phyloP scores from a whole-genome alignment of 164 flowering plant species.

The Nelumbo lutea region DNA sequence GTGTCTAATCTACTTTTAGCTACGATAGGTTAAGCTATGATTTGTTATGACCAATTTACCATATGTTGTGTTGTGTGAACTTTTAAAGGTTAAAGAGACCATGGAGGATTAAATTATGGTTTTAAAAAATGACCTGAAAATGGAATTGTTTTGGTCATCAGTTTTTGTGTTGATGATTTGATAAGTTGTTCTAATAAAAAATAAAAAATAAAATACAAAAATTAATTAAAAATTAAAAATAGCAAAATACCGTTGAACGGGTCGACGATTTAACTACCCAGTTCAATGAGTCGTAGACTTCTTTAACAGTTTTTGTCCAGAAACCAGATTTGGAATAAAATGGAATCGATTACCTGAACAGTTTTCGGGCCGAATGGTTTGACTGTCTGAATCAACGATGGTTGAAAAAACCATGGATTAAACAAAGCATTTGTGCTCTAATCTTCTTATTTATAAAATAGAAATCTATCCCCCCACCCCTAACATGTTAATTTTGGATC shows the following conservation, averaged over 20 bases:
- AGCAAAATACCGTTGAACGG: no score
- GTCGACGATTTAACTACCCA: no score
- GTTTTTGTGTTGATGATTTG: no score
- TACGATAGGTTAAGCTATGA: background rate
- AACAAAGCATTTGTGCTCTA: background rate
- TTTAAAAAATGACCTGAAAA: background rate
- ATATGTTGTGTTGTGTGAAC: background rate
- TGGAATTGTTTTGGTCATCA: no score
- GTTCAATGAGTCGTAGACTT: no score
- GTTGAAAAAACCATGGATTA: background rate
- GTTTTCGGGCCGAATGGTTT: no score
- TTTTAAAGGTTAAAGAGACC: background rate
- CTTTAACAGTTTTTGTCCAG: no score
- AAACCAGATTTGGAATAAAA: no score
- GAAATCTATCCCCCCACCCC: background rate
- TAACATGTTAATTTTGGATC: background rate
- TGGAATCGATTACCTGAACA: no score
- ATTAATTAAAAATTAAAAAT: no score
- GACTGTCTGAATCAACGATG: background rate
- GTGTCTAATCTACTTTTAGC: background rate
- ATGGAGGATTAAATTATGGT: background rate
- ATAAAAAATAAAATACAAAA: no score
- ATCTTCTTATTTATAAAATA: background rate
- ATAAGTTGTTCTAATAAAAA: no score
- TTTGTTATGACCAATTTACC: background rate